Evolutionary conservation across 2,329 filamentous ascomycete species (phyloP).

Genomic region (Zelopaecilomyces penicillatus): DNA sequence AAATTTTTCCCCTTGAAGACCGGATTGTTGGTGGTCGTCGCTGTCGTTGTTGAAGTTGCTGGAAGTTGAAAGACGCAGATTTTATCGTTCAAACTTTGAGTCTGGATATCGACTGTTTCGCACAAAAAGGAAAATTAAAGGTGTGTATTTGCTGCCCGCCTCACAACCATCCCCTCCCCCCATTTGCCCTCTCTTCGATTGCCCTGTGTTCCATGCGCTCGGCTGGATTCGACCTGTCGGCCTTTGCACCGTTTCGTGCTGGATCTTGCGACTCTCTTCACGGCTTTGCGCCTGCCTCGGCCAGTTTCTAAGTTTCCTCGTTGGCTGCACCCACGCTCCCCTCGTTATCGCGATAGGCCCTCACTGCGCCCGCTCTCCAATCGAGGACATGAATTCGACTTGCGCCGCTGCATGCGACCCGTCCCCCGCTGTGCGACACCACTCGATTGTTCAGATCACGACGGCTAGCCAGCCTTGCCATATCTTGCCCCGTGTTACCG

Average conservation of each 20-base stretch:
- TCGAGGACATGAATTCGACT: neutral
- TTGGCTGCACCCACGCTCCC: no score
- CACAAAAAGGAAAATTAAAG: neutral
- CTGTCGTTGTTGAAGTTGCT: slow-evolving; percentile 1
- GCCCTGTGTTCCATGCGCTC: neutral
- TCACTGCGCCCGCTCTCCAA: neutral
- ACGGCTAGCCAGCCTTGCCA: no score
- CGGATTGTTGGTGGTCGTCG: slow-evolving; percentile 1
- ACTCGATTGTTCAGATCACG: neutral
- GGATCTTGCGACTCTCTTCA: no score
- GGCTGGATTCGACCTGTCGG: no score
- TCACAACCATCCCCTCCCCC: neutral
- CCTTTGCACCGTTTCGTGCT: no score
- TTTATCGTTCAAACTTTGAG: neutral
- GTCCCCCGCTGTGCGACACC: slow-evolving; percentile 6
- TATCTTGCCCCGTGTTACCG: no score
- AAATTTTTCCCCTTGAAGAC: slow-evolving; percentile 3
- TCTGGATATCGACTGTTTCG: no score
- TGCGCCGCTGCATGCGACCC: slow-evolving; percentile 7
- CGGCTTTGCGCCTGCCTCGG: no score
- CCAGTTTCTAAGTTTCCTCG: no score
- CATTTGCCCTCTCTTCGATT: neutral
- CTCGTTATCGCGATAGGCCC: no score
- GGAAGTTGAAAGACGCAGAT: neutral
- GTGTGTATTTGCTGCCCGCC: neutral